These are phyloP conservation scores for Linnemannia exigua DNA, from an alignment of 192 early-diverging fungal genomes.

Conservation along the genomic window DNA sequence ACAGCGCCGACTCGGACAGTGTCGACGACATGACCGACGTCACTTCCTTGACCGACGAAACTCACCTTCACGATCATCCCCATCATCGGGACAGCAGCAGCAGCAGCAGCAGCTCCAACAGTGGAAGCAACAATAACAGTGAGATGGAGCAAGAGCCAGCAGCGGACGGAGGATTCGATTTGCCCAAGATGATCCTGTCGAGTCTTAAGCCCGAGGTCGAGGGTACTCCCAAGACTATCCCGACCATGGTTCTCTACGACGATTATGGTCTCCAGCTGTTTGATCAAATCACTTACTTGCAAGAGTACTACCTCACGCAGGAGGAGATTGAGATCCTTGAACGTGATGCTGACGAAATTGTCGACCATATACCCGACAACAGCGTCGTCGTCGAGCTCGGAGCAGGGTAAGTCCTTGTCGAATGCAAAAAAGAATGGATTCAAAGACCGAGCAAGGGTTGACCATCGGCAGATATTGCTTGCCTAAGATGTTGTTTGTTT, in stretches of 20 bases:
- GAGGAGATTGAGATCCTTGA: slow-evolving; percentile 89
- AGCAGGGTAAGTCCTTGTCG: slow-evolving; percentile 72
- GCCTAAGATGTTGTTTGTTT: background rate
- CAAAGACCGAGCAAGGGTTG: background rate
- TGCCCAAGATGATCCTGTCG: slow-evolving; percentile 42
- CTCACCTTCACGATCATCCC: background rate
- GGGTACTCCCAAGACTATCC: slow-evolving; percentile 69
- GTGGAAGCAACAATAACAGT: slow-evolving; percentile 9
- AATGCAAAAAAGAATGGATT: background rate
- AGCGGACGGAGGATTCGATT: slow-evolving; percentile 11
- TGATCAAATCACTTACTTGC: slow-evolving; percentile 90
- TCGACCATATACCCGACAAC: slow-evolving; percentile 72
- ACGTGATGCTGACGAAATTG: slow-evolving; percentile 71
- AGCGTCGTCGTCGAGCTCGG: slow-evolving; percentile 90
- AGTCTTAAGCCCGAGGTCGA: slow-evolving; percentile 36
- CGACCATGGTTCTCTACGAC: slow-evolving; percentile 91
- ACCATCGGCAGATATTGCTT: background rate
- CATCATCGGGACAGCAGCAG: background rate
- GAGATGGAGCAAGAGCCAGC: background rate
- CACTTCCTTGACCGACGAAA: background rate
- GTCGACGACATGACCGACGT: slow-evolving; percentile 31
- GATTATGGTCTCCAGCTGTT: slow-evolving; percentile 87
- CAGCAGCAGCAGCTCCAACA: slow-evolving; percentile 10
- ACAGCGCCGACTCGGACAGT: slow-evolving; percentile 31
- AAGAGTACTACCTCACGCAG: slow-evolving; percentile 91